Conservation (phyloP, 352 stramenopile genomes). For the Globisporangium viniferum region DNA sequence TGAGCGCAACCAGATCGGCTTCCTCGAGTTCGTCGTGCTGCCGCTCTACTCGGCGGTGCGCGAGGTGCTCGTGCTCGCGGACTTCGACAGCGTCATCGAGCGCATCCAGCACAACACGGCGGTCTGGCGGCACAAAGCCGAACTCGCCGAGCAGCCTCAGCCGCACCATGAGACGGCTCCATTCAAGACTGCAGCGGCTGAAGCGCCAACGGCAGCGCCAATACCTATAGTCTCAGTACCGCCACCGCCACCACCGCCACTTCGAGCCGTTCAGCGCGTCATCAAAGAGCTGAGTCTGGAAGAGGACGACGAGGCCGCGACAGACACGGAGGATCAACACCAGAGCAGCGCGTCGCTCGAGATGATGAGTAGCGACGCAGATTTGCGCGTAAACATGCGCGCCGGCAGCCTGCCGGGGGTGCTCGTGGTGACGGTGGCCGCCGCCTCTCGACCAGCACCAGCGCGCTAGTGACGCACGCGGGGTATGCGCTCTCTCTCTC, state of each 20-base stretch:
- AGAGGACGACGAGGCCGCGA: constrained; percentile 4
- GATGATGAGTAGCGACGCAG: background rate
- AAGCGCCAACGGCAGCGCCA: background rate
- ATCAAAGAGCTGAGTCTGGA: background rate
- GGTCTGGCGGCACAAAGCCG: constrained; percentile 35
- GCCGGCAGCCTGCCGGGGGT: background rate
- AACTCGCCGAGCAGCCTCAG: constrained; percentile 12
- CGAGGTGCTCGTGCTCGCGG: constrained; percentile 43
- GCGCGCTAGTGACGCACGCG: background rate
- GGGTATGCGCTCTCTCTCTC: too few relatives aligned
- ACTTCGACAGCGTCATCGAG: constrained; percentile 48
- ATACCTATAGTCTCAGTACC: background rate
- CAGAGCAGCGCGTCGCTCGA: background rate
- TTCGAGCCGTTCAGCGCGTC: background rate
- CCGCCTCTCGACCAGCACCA: background rate
- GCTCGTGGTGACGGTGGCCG: background rate
- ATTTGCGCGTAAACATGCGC: background rate
- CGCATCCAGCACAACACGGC: constrained; percentile 44
- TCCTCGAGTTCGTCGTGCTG: constrained; percentile 71
- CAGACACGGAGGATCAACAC: background rate
- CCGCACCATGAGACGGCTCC: background rate
- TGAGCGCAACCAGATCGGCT: constrained; percentile 68
- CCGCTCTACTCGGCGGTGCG: constrained; percentile 51
- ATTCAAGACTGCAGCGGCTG: background rate
- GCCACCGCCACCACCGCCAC: too few relatives aligned